Percentiles rank a stretch among this genome's conserved stretches.
Evolutionary conservation across 352 stramenopile genomes (phyloP).

Genomic region (Phytophthora pisi): DNA sequence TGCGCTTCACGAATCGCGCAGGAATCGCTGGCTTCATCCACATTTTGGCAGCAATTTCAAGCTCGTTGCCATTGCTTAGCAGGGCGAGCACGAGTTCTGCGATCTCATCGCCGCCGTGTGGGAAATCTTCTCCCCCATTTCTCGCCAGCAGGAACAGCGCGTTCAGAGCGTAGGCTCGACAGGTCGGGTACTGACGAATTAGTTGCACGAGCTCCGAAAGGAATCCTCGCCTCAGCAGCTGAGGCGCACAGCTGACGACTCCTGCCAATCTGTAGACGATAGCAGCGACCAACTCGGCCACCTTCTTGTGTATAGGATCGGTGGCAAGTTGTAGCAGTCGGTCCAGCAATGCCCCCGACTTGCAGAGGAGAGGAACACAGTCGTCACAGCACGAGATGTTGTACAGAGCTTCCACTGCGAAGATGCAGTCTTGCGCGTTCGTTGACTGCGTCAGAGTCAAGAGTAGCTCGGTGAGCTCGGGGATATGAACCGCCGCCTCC

Average conservation of each 20-base stretch:
- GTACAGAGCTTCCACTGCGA: conserved; percentile 72
- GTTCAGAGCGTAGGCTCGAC: conserved; percentile 56
- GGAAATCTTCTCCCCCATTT: conserved; percentile 53
- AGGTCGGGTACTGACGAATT: conserved; percentile 46
- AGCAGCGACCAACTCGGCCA: conserved; percentile 57
- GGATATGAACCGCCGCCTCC: conserved; percentile 53
- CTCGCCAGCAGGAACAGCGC: conserved; percentile 59
- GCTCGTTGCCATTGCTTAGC: conserved; percentile 41
- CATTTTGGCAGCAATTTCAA: conserved; percentile 27
- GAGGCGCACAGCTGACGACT: conserved; percentile 13
- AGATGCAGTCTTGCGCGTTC: conserved; percentile 42
- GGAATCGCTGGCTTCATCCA: conserved; percentile 24
- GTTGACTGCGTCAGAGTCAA: conserved; percentile 48
- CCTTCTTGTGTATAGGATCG: conserved; percentile 31
- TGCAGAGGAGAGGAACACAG: conserved; percentile 50
- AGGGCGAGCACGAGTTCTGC: conserved; percentile 48
- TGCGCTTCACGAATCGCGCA: conserved; percentile 17
- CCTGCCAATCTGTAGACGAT: conserved; percentile 61
- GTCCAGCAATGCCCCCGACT: conserved; percentile 41
- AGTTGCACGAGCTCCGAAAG: conserved; percentile 57
- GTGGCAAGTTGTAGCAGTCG: conserved; percentile 46
- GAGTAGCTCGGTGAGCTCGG: conserved; percentile 61
- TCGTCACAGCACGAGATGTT: conserved; percentile 81
- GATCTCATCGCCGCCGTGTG: conserved; percentile 68
- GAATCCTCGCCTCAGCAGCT: conserved; percentile 53